Conservation (phyloP, 106 monocot species). For the Iris macrosiphon region DNA sequence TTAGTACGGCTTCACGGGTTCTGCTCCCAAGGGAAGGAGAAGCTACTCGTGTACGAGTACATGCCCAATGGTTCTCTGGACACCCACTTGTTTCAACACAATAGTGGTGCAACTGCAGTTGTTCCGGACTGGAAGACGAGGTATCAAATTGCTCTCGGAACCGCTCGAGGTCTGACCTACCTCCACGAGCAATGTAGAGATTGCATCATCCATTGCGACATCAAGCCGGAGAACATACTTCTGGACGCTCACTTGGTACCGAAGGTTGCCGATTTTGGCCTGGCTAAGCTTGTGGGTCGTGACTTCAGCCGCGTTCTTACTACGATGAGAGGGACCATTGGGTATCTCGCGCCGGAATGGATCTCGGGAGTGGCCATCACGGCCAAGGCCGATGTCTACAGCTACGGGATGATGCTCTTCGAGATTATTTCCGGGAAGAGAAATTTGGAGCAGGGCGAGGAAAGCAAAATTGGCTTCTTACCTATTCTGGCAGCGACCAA, state of each 20-base stretch:
- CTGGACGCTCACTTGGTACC: background rate
- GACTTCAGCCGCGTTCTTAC: background rate
- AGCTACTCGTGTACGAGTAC: constrained; percentile 43
- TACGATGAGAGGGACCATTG: constrained; percentile 1
- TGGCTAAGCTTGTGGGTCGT: background rate
- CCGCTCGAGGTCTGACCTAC: constrained; percentile 35
- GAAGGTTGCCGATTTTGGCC: constrained; percentile 2
- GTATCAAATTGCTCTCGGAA: constrained; percentile 33
- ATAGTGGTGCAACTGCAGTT: background rate
- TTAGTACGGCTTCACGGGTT: constrained; percentile 45
- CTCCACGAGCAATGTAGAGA: constrained; percentile 47
- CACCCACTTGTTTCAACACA: constrained; percentile 20
- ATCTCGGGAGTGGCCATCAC: constrained; percentile 1
- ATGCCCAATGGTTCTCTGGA: constrained; percentile 52
- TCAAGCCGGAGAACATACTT: constrained; percentile 5
- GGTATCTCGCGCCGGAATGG: constrained; percentile 2
- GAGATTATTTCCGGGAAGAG: constrained; percentile 7
- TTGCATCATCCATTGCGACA: constrained; percentile 9
- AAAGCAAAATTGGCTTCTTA: background rate
- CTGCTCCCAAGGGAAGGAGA: constrained; percentile 22
- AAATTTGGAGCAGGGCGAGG: background rate
- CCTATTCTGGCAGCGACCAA: background rate
- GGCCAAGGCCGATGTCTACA: background rate
- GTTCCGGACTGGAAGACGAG: constrained; percentile 24
- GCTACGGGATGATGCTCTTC: constrained; percentile 6